phyloP scores from a whole-genome alignment of 2,329 filamentous ascomycete genomes.

The Raffaelea arxii region DNA sequence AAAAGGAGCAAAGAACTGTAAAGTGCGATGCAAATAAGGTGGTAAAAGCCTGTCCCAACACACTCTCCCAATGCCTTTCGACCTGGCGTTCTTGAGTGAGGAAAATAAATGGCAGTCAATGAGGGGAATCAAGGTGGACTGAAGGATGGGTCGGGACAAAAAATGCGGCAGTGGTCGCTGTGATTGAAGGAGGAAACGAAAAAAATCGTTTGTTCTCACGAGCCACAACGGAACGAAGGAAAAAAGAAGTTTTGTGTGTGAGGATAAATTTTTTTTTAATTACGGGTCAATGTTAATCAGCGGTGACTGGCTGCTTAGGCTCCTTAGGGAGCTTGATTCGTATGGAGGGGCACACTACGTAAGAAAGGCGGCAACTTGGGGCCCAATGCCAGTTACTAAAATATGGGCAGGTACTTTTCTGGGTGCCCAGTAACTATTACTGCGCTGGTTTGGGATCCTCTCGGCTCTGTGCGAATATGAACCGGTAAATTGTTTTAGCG shows the following conservation, averaged over 20 bases:
- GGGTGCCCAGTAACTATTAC: neutral
- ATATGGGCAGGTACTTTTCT: neutral
- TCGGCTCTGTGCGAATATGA: conserved; percentile 1
- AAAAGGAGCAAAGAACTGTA: too few species aligned
- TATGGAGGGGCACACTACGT: conserved; percentile 8
- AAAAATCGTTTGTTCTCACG: neutral
- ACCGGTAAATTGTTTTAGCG: conserved; percentile 8
- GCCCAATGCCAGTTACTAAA: too few species aligned
- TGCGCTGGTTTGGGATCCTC: neutral
- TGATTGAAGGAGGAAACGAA: neutral
- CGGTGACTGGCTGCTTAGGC: conserved; percentile 2
- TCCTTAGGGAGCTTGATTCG: conserved; percentile 8
- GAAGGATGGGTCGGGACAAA: neutral
- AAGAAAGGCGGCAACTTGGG: too few species aligned
- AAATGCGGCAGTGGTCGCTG: neutral
- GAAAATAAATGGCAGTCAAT: too few species aligned
- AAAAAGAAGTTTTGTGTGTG: conserved; percentile 14
- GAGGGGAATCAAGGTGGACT: neutral
- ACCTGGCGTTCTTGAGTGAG: too few species aligned
- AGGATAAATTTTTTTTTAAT: conserved; percentile 18
- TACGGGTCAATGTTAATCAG: conserved; percentile 10
- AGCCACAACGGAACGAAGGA: conserved; percentile 1
- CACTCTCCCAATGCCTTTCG: too few species aligned
- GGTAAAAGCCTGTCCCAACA: too few species aligned
- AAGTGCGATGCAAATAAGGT: too few species aligned